Base-by-base conservation (phyloP, 192 early-diverging fungal genomes). In the Gonapodya prolifera region DNA sequence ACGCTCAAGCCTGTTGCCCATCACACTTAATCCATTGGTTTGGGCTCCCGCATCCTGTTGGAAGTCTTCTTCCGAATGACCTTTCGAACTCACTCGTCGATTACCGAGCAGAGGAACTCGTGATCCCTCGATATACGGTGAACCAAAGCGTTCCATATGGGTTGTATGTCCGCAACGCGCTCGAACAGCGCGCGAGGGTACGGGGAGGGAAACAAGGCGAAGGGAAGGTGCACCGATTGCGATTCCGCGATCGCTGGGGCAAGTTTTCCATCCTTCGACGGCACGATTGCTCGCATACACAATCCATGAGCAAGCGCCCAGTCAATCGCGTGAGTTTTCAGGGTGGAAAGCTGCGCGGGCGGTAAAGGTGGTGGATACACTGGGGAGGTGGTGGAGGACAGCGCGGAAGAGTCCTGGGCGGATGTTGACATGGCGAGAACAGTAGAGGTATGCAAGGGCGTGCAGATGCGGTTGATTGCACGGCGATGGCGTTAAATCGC, bases 231-330 rank as follows among this genome's bases (percentile, higher is more conserved):
- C 34, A 89, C 89, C 30, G 92, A 85, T 8, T 87, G 81, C 13
- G 84, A 73, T 30, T 82, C 81, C 36, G 75, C 78, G 61, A 78
- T 0, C 71, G 76, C 70, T n/a, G n/a, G n/a, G 1, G 76, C 69
- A 18, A 35, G 69, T 35, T 35, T 69, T 45, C 28, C 1, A 13
- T 32, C 75, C 35, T 75, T 70, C 2, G 80, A 77, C n/a, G 78
- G 32, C 29, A 77, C 75, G n/a, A 89, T 85, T 34, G 92, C 89
- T 1, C 89, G 88, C 34, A 96, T 86, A n/a, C 93, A 85, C 8
- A 96, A 79, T 13, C 95, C 94, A 78, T 96, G 91, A 8, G 92
- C 84, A 1, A 94, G 81, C 1, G 93, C 88, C 91, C 91, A 96
- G 85, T 96, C 95, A 0, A 94, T 86, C 0, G 92, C 93, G 45